Evolutionary conservation across 805 yeast species (phyloP).

Genomic region (Schwanniomyces pseudopolymorphus): DNA sequence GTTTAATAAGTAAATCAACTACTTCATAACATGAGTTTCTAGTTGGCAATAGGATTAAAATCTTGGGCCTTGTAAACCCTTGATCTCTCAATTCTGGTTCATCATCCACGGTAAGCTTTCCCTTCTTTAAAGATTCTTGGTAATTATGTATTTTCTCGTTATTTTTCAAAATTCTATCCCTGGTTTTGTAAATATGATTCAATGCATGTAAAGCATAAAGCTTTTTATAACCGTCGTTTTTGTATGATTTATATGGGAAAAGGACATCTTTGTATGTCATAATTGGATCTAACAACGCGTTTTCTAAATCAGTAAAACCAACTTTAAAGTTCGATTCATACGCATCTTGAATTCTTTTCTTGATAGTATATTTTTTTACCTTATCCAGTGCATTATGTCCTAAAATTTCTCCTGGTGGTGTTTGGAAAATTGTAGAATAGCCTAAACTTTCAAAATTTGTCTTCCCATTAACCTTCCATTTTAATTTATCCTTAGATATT

Average conservation of each 20-base stretch:
- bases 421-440: conserved; percentile 33
- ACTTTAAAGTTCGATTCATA: conserved; percentile 15
- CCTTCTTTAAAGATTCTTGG: conserved; percentile 40
- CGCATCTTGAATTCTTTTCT: conserved; percentile 26
- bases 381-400: conserved; percentile 4
- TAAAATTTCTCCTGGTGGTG: conserved; percentile 28
- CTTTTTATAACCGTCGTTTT: conserved; percentile 57
- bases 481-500: conserved; percentile 14
- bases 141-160: conserved; percentile 53
- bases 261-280: conserved; percentile 71
- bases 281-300: conserved; percentile 58
- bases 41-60: conserved; percentile 79
- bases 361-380: conserved; percentile 24
- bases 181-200: conserved; percentile 83
- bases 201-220: conserved; percentile 69
- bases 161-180: conserved; percentile 81
- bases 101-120: conserved; percentile 24
- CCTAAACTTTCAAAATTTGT: conserved; percentile 15
- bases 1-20: conserved; percentile 56
- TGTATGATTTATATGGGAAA: conserved; percentile 52
- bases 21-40: conserved; percentile 73
- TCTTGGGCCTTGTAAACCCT: conserved; percentile 93
- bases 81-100: conserved; percentile 81
- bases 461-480: conserved; percentile 28
- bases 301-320: conserved; percentile 39